These are phyloP conservation scores for Entomophthora muscae DNA, from an alignment of 371 early-diverging fungal genomes.

Conservation along the genomic window DNA sequence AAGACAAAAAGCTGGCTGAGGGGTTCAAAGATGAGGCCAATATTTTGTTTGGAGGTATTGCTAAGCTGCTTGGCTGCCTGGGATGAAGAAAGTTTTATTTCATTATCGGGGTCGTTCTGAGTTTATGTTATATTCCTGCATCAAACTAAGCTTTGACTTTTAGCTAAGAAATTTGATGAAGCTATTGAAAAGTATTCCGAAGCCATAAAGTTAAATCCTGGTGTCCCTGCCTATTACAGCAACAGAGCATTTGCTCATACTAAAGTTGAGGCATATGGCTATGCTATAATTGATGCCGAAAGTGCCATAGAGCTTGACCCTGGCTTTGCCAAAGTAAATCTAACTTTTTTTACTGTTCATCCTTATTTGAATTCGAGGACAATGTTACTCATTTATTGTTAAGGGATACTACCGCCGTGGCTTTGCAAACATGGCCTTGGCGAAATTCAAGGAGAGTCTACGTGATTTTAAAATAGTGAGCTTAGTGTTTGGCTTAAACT, in stretches of 20 bases:
- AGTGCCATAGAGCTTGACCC: slow-evolving; percentile 70
- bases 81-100: neutral
- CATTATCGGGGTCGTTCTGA: neutral
- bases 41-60: neutral
- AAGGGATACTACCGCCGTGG: slow-evolving; percentile 80
- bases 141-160: neutral
- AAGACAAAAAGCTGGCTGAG: neutral
- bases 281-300: slow-evolving; percentile 76
- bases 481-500: too few relatives aligned
- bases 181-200: slow-evolving; percentile 72
- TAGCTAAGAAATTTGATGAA: slow-evolving; percentile 52
- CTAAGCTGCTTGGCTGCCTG: too few relatives aligned
- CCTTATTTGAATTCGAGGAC: too few relatives aligned
- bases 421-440: slow-evolving; percentile 67
- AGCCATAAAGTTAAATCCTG: slow-evolving; percentile 66
- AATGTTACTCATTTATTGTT: too few relatives aligned
- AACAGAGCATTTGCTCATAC: slow-evolving; percentile 87
- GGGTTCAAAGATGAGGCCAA: neutral
- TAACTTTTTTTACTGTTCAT: too few relatives aligned
- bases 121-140: neutral
- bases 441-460: slow-evolving; percentile 63
- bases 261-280: slow-evolving; percentile 74
- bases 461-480: slow-evolving; percentile 61
- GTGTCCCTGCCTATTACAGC: slow-evolving; percentile 68
- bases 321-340: slow-evolving; percentile 65